phyloP scores from a whole-genome alignment of 768 basidiomycete species.

The Hericium coralloides region DNA sequence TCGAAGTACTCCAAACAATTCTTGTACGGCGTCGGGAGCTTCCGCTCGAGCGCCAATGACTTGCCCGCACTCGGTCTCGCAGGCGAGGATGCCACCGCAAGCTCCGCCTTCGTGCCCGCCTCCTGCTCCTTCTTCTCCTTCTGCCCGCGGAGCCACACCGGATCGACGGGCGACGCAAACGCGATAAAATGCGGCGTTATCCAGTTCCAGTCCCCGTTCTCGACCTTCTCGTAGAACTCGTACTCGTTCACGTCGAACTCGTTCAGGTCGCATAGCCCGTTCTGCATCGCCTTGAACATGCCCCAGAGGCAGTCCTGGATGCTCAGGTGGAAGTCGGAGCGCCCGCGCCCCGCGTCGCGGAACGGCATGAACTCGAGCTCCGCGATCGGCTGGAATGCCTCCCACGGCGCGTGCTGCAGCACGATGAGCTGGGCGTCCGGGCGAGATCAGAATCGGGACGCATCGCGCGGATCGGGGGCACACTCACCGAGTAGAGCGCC shows the following conservation, averaged over 20 bases:
- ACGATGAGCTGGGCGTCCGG: conserved; percentile 70
- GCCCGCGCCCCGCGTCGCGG: conserved; percentile 88
- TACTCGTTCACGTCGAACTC: conserved; percentile 92
- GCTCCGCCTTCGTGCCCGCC: conserved; percentile 26
- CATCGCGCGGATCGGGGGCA: no score
- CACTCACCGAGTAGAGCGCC: conserved; percentile 82
- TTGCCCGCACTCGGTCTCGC: conserved; percentile 16
- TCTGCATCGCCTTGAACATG: conserved; percentile 84
- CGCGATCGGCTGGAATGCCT: conserved; percentile 90
- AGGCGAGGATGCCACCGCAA: conserved; percentile 12
- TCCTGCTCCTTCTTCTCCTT: conserved; percentile 47
- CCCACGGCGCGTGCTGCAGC: conserved; percentile 81
- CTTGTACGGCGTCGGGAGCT: conserved; percentile 69
- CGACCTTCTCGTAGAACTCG: conserved; percentile 91
- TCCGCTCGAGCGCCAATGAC: conserved; percentile 62
- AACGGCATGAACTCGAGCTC: conserved; percentile 92
- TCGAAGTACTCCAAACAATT: conserved; percentile 94
- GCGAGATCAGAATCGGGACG: not conserved
- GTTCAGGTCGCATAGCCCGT: conserved; percentile 88
- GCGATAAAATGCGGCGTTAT: conserved; percentile 88
- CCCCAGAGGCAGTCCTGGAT: conserved; percentile 92
- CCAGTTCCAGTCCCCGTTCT: conserved; percentile 96
- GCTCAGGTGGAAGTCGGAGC: conserved; percentile 86
- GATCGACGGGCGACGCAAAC: conserved; percentile 87
- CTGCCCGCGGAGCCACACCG: conserved; percentile 68